These are phyloP conservation scores for Candida incommunis DNA, from an alignment of 805 yeast genomes.

Conservation along the genomic window DNA sequence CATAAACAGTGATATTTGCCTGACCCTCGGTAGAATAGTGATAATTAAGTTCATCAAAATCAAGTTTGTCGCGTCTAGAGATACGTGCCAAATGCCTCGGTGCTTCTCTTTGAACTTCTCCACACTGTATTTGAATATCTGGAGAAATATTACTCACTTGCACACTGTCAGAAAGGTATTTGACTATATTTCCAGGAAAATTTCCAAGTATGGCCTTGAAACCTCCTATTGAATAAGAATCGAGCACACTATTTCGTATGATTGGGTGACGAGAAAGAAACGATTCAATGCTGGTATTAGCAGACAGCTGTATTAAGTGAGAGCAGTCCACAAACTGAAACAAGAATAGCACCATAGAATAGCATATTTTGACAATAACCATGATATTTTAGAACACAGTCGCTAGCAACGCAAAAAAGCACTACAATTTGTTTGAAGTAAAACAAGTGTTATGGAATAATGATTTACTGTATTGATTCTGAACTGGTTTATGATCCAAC, in stretches of 20 bases:
- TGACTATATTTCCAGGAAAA: slow-evolving; percentile 28
- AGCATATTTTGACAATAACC: too few species aligned
- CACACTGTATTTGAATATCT: not conserved
- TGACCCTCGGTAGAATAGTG: slow-evolving; percentile 29
- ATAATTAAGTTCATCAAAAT: slow-evolving; percentile 30
- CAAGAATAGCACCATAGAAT: too few species aligned
- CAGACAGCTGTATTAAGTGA: slow-evolving; percentile 15
- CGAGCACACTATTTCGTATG: slow-evolving; percentile 31
- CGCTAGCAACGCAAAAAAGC: too few species aligned
- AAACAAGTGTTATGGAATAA: too few species aligned
- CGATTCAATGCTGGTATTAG: slow-evolving; percentile 8
- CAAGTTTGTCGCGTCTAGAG: slow-evolving; percentile 18
- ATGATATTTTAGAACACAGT: too few species aligned
- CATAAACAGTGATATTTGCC: slow-evolving; percentile 49
- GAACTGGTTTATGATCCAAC: too few species aligned
- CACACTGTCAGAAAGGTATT: slow-evolving; percentile 22
- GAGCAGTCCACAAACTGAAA: not conserved
- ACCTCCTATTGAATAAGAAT: slow-evolving; percentile 49
- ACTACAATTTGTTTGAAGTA: too few species aligned
- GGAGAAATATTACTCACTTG: slow-evolving; percentile 4
- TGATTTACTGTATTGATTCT: too few species aligned
- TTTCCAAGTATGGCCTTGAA: slow-evolving; percentile 58
- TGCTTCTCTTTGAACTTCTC: slow-evolving; percentile 30
- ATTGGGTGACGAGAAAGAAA: slow-evolving; percentile 27
- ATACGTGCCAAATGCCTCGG: slow-evolving; percentile 34